Evolutionary conservation across 2,329 filamentous ascomycete species (phyloP).

Genomic region (Colletotrichum gloeosporioides): DNA sequence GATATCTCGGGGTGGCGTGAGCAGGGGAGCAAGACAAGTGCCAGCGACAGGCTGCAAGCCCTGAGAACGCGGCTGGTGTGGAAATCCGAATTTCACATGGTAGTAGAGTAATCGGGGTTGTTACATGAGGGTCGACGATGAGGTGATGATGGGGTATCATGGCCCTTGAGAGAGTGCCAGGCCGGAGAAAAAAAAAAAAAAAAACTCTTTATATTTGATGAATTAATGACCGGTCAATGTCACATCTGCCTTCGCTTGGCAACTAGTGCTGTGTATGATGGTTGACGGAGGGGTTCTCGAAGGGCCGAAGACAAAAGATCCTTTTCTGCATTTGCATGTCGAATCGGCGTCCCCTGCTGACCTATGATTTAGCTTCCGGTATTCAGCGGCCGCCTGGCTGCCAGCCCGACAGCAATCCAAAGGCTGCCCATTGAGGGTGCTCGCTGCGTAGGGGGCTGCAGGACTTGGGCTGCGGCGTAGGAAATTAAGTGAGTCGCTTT

Average conservation of each 20-base stretch:
- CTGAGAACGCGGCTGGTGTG: background rate
- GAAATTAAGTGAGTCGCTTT: constrained; percentile 9
- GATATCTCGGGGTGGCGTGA: background rate
- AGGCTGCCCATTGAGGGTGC: background rate
- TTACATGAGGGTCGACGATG: background rate
- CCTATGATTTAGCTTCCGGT: background rate
- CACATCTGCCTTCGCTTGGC: constrained; percentile 1
- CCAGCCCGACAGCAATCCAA: background rate
- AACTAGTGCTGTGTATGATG: background rate
- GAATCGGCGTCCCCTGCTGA: background rate
- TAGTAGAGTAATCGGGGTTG: background rate
- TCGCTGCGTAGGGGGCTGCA: background rate
- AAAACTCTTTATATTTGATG: background rate
- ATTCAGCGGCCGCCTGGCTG: background rate
- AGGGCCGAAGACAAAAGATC: constrained; percentile 18
- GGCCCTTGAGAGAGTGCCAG: background rate
- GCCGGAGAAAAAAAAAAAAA: background rate
- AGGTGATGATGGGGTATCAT: background rate
- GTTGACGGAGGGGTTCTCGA: background rate
- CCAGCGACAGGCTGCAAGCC: background rate
- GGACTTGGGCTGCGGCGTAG: background rate
- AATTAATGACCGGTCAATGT: background rate
- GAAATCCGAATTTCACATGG: background rate
- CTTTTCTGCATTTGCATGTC: background rate
- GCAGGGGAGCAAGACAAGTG: background rate